Conservation (phyloP, 1,284 basidiomycete genomes). For the Naganishia sp. region DNA sequence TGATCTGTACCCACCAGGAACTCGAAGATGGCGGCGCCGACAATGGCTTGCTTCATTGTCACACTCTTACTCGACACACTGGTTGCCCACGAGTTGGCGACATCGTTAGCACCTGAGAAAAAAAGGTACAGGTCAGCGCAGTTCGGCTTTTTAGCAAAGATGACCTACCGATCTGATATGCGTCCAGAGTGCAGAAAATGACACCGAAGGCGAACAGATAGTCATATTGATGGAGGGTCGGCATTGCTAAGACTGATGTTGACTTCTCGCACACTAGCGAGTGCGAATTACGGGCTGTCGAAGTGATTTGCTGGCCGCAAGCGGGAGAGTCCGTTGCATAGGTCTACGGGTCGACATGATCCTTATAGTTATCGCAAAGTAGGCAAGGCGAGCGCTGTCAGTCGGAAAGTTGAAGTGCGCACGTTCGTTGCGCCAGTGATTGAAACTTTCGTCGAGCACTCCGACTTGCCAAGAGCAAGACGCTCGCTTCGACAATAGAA, state of each 20-base stretch:
- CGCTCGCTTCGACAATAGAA: no score
- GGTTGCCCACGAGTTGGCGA: slow-evolving; percentile 57
- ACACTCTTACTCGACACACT: slow-evolving; percentile 57
- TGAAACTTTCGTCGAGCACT: no score
- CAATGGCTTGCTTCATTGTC: slow-evolving; percentile 54
- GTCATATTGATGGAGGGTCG: slow-evolving; percentile 56
- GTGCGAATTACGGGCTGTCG: no score
- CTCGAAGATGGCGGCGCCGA: slow-evolving; percentile 55
- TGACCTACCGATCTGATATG: slow-evolving; percentile 55
- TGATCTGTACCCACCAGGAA: slow-evolving; percentile 46
- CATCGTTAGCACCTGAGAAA: slow-evolving; percentile 40
- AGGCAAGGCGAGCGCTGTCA: no score
- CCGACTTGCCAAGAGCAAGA: no score
- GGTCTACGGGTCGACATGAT: no score
- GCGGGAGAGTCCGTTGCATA: no score
- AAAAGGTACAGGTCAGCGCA: not conserved
- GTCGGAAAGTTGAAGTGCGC: no score
- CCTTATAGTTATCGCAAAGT: no score
- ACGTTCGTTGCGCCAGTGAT: no score
- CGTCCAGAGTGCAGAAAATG: slow-evolving; percentile 55
- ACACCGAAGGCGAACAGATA: slow-evolving; percentile 56
- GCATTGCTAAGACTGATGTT: slow-evolving; percentile 46
- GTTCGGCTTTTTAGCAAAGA: not conserved
- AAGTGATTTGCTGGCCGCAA: no score
- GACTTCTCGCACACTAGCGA: no score